Percentiles rank a stretch among this genome's conserved stretches.
Evolutionary conservation across 2,329 filamentous ascomycete genomes (phyloP).

Genomic region (Penicillium sp.): DNA sequence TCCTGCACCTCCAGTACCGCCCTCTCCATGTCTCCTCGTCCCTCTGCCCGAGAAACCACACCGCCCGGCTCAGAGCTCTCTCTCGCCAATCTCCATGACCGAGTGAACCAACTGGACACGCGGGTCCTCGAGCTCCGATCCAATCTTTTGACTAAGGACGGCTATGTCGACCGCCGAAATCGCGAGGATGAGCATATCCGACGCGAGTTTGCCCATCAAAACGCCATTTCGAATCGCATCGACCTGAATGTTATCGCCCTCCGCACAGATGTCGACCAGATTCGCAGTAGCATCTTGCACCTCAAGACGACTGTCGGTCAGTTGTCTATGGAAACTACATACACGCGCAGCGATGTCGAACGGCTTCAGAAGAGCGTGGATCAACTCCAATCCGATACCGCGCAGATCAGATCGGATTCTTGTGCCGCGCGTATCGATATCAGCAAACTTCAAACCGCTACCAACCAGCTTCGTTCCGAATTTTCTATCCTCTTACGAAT

Average conservation of each 20-base stretch:
- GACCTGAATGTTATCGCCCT: slow-evolving; percentile 37
- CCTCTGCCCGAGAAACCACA: slow-evolving; percentile 37
- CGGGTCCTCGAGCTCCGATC: slow-evolving; percentile 39
- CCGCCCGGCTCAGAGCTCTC: slow-evolving; percentile 38
- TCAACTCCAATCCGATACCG: slow-evolving; percentile 37
- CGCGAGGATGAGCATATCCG: slow-evolving; percentile 41
- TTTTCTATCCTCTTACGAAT: slow-evolving; percentile 35
- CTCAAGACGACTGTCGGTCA: slow-evolving; percentile 35
- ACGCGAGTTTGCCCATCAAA: slow-evolving; percentile 39
- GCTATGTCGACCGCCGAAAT: slow-evolving; percentile 41
- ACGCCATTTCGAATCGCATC: slow-evolving; percentile 35
- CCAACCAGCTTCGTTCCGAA: slow-evolving; percentile 39
- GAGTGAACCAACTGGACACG: slow-evolving; percentile 39
- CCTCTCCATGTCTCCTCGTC: slow-evolving; percentile 35
- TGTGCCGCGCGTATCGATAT: slow-evolving; percentile 38
- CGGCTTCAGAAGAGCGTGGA: slow-evolving; percentile 39
- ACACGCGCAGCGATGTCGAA: slow-evolving; percentile 38
- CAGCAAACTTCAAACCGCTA: slow-evolving; percentile 36
- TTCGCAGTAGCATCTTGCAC: slow-evolving; percentile 37
- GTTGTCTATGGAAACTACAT: slow-evolving; percentile 34
- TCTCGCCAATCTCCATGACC: slow-evolving; percentile 39
- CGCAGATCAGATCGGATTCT: slow-evolving; percentile 35
- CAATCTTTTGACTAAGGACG: slow-evolving; percentile 39
- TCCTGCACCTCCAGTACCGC: slow-evolving; percentile 41
- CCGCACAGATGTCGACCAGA: slow-evolving; percentile 37